A percentile compares a stretch with the other conserved stretches of the same genome.
phyloP scores from a whole-genome alignment of 169 alveolate species.

The Plasmodium billcollinsi region DNA sequence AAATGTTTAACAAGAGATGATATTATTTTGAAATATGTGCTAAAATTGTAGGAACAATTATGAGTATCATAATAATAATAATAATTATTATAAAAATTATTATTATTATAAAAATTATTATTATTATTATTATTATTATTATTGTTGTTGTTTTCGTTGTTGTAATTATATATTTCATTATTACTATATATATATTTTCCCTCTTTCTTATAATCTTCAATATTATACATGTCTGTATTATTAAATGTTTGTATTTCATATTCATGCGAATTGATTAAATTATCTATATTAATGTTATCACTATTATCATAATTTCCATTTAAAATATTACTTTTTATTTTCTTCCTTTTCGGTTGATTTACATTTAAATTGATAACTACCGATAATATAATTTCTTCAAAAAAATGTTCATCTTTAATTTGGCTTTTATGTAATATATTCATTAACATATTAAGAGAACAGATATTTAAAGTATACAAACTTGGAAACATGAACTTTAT shows the following conservation, averaged over 20 bases:
- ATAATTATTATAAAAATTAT: background rate
- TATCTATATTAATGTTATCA: background rate
- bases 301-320: background rate
- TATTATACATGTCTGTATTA: too few relatives aligned
- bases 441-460: constrained; percentile 67
- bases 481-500: background rate
- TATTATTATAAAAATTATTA: background rate
- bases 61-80: too few relatives aligned
- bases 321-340: constrained; percentile 38
- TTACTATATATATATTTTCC: too few relatives aligned
- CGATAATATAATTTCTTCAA: constrained; percentile 31
- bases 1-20: constrained; percentile 29
- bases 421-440: constrained; percentile 19
- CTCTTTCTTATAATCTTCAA: too few relatives aligned
- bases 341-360: constrained; percentile 19
- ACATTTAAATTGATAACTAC: constrained; percentile 44
- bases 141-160: too few relatives aligned
- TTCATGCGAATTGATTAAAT: too few relatives aligned
- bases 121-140: background rate
- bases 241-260: too few relatives aligned
- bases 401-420: constrained; percentile 24
- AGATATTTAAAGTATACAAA: constrained; percentile 22
- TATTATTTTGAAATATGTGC: constrained; percentile 6
- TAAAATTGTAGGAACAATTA: background rate
- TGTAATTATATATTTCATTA: too few relatives aligned